A percentile compares a stretch with the other conserved stretches of the same genome.
Evolutionary conservation across 2,329 filamentous ascomycete genomes (phyloP).

Genomic region (Penicillium sp.): DNA sequence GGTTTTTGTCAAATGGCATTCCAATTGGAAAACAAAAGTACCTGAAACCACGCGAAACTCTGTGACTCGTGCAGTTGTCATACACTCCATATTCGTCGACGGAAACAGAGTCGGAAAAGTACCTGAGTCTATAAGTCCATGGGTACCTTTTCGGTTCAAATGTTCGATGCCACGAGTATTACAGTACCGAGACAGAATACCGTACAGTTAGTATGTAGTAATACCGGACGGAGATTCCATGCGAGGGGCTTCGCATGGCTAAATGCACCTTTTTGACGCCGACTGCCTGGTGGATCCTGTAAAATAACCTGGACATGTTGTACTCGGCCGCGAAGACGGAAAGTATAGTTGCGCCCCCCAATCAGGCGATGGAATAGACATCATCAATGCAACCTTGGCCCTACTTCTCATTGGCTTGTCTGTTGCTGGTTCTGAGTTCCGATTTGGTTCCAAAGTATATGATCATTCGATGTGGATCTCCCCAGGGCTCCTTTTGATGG

Average conservation of each 20-base stretch:
- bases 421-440: not conserved
- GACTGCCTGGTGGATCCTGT: not conserved
- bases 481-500: not conserved
- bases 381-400: slow-evolving; percentile 3
- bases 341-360: not conserved
- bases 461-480: not conserved
- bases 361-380: slow-evolving; percentile 1
- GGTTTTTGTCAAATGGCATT: not conserved
- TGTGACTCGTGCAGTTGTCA: not conserved
- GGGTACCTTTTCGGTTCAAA: too few relatives aligned
- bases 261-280: not conserved
- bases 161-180: not conserved
- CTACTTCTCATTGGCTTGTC: not conserved
- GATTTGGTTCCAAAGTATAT: not conserved
- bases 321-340: not conserved
- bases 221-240: not conserved
- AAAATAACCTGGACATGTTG: not conserved
- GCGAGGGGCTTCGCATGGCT: not conserved
- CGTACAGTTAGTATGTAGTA: too few relatives aligned
- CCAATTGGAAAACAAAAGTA: not conserved
- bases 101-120: not conserved
- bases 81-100: not conserved
- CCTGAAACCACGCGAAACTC: not conserved
- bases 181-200: not conserved
- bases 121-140: not conserved